phyloP scores from a whole-genome alignment of 1,284 basidiomycete species.

The Ceratobasidium sp. region DNA sequence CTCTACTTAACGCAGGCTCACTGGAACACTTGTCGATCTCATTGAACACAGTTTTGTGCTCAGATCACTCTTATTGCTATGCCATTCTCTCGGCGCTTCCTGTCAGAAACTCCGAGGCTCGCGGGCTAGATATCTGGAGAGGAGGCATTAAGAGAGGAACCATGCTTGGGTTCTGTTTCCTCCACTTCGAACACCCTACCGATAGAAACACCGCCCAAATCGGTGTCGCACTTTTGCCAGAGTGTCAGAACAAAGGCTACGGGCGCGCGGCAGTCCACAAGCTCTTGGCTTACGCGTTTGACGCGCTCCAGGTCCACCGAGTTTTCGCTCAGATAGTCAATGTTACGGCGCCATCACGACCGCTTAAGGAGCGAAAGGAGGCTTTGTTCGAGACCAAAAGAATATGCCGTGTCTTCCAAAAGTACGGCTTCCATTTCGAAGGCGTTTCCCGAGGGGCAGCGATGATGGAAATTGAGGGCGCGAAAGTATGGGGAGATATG shows the following conservation, averaged over 20 bases:
- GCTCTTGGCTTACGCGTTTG: slow-evolving; percentile 19
- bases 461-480: background rate
- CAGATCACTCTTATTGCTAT: too few species aligned
- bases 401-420: slow-evolving; percentile 19
- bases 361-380: background rate
- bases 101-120: too few species aligned
- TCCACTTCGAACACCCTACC: background rate
- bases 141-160: too few species aligned
- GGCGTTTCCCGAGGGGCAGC: slow-evolving; percentile 12
- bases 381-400: background rate
- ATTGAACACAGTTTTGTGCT: too few species aligned
- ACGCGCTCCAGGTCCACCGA: slow-evolving; percentile 10
- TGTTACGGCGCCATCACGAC: background rate
- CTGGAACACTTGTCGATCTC: too few species aligned
- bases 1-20: too few species aligned
- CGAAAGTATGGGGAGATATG: slow-evolving; percentile 12
- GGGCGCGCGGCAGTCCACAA: slow-evolving; percentile 18
- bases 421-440: slow-evolving; percentile 25
- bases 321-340: slow-evolving; percentile 5
- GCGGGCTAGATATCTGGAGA: too few species aligned
- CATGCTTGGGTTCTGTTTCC: background rate
- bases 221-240: slow-evolving; percentile 6
- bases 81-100: too few species aligned
- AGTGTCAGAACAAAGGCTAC: background rate
- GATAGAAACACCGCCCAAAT: background rate